Base-by-base conservation (phyloP, 2,329 filamentous ascomycete species). In the Aspergillus aculeatus region DNA sequence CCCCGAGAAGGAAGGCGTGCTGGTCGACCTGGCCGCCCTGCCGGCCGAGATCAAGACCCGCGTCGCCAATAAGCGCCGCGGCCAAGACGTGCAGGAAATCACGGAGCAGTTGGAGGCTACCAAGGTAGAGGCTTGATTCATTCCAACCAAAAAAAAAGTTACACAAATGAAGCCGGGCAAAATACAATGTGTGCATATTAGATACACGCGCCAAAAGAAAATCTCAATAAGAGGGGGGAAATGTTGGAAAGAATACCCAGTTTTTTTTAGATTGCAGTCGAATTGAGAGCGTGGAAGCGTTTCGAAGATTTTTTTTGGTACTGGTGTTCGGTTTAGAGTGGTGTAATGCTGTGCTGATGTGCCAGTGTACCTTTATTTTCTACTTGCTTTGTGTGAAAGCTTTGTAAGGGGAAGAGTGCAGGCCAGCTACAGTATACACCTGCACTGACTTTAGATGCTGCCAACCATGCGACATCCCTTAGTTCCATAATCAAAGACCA, bases 1-100 rank as follows among this genome's bases (percentile, higher is more conserved):
- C 81, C 88, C 92, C 0, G 91, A 96, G 75, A 96, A 97, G 81
- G 90, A 96, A 61, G 94, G 93, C 53, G 83, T 93, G 47, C 78
- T 92, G 58, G 86, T 97, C 23, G 80, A 87, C 56, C 81, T 89
- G 64, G 31, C 62, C 29, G 58, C 63, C 16, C 65, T 76, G 35
- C 60, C 68, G 26, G 50, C 62, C 19, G 71, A 72, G 54, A 59
- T 73, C 44, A 67, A 64, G 54, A 55, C 59, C 58, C 51, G 65
- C 67, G 57, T 69, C 24, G 65, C 64, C 11, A 60, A 60, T 62
- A 72, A 70, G 61, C 61, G 65, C 19, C 56, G 55, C n/a, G 57
- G 55, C 21, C 47, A 29, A 16, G 19, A n/a, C 23, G 14, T 35
- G 44, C n/a, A 29, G 5, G 49, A 32, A 11, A 56, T 72, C 50